phyloP scores from a whole-genome alignment of 2,329 filamentous ascomycete species.

The Pestalotiopsis sp. region DNA sequence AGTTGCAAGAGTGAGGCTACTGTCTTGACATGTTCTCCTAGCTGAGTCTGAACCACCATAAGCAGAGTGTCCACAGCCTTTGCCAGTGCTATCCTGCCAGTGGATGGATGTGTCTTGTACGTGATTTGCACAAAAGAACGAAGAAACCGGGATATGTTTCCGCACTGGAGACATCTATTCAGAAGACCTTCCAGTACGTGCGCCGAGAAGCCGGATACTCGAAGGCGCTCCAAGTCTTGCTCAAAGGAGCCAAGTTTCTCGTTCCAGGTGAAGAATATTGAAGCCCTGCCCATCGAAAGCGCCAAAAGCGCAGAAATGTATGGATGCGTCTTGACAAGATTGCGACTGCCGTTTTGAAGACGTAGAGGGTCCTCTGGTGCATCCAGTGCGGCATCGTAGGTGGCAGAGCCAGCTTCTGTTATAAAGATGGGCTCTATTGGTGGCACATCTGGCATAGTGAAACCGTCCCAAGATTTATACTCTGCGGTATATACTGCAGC shows the following conservation, averaged over 20 bases:
- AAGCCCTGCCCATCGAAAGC: slow-evolving; percentile 71
- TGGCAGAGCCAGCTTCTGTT: slow-evolving; percentile 67
- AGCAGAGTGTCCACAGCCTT: slow-evolving; percentile 52
- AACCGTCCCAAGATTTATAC: slow-evolving; percentile 72
- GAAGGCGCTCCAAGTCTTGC: slow-evolving; percentile 46
- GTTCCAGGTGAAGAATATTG: slow-evolving; percentile 70
- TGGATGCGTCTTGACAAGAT: slow-evolving; percentile 48
- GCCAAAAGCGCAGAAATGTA: slow-evolving; percentile 64
- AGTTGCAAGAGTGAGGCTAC: slow-evolving; percentile 55
- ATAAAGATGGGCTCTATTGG: slow-evolving; percentile 56
- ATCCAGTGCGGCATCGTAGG: slow-evolving; percentile 66
- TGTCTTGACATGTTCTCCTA: slow-evolving; percentile 44
- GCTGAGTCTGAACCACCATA: slow-evolving; percentile 49
- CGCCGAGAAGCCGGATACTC: slow-evolving; percentile 60
- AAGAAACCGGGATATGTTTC: slow-evolving; percentile 49
- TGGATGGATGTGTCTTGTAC: slow-evolving; percentile 45
- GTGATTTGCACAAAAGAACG: slow-evolving; percentile 48
- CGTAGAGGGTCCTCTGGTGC: slow-evolving; percentile 41
- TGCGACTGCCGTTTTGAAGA: slow-evolving; percentile 39
- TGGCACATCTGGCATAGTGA: slow-evolving; percentile 47
- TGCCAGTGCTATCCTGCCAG: slow-evolving; percentile 54
- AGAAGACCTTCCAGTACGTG: slow-evolving; percentile 50
- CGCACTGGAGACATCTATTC: slow-evolving; percentile 47
- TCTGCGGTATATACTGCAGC: slow-evolving; percentile 33
- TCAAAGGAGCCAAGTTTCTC: slow-evolving; percentile 54